Evolutionary conservation across 1,284 basidiomycete genomes (phyloP), one percentile per base, ranked within the genome.

Genomic region (Ganoderma sinense): DNA sequence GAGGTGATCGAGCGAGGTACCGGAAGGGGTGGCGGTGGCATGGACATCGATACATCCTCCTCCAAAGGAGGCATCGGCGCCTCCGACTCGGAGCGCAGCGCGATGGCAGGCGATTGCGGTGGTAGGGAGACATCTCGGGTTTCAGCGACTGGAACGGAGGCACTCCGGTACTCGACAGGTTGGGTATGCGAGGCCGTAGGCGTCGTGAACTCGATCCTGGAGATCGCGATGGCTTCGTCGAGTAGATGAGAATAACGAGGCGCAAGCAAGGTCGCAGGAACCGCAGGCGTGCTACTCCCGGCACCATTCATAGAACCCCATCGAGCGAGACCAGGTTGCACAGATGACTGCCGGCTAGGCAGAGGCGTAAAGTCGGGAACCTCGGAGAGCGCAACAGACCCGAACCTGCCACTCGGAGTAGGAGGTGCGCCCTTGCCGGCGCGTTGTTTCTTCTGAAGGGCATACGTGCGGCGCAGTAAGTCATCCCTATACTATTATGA

Each of bases 371-470:
- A 85, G 73, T 87, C 87, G 14, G 87, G 88, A 4, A 87, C 84
- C 33, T 83, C 81, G 80, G 64, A 75, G 75, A 59, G 76, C 68
- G 43, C 72, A 68, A 64, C 75, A 66, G 51, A 69, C 73, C 66
- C 69, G 65, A 73, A 69, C 58, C 70, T 66, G 48, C 75, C 69
- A 36, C 67, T 76, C 2, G 82, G 82, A 2, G 84, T 84, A 0
- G 89, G 88, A 2, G 88, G 86, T 2, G 89, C 90, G 62, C 86
- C 81, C 31, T 85, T 81, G 2, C 90, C 89, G 1, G 82, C 78
- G 14, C 85, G 84, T 74, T 92, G 92, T 74, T 91, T 92, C 72
- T 84, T 87, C 76, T 87, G 82, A 48, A 94, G 78, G 0, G 91
- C 88, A 18, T 82, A 80, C 4, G 86, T 82, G 53, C 93, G 85